Base-by-base conservation (phyloP, 2,329 filamentous ascomycete species). In the Microsporum canis region DNA sequence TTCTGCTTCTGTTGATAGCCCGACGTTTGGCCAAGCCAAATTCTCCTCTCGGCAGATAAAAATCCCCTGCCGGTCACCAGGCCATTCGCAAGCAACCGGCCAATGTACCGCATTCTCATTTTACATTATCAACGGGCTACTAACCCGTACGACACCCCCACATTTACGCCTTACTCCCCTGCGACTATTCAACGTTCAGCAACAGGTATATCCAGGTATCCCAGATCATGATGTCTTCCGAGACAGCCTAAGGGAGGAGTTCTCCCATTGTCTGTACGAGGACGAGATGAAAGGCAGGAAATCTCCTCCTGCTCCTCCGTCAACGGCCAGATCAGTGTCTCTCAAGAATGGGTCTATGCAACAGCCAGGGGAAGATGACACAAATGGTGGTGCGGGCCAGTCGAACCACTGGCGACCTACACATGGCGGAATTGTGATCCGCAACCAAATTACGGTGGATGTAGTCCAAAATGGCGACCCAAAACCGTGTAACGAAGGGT, bases 141-240 rank as follows among this genome's bases (percentile, higher is more conserved):
- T 87, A 65, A 77, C 78, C 14, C 78, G 77, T 38, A 71, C 82
- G 6, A 73, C 75, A 1, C 79, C 79, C 27, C 74, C 79, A 1
- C 78, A 78, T 33, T 81, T 82, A 67, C 77, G 80, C 60, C 86
- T 87, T 65, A 77, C 81, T 1, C 84, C 86, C 0, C 73, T 88
- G 34, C 80, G 75, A 51, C 84, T 88, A 65, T 88, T 88, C 75
- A 84, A 82, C 65, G 76, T 81, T 5, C 84, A 85, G 62, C 87
- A 89, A 70, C 80, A 86, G 63, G 79, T 83, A 0, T 81, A 84
- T 66, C 76, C 79, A 33, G 78, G 78, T 62, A 77, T 79, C 36
- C 73, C 77, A 0, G 81, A 84, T 64, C 79, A 84, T 51, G 77
- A 82, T 3, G 79, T 78, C 1, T 88, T 89, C 66, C 78, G 80